Conservation (phyloP, 2,329 filamentous ascomycete species). For the Colletotrichum plurivorum region DNA sequence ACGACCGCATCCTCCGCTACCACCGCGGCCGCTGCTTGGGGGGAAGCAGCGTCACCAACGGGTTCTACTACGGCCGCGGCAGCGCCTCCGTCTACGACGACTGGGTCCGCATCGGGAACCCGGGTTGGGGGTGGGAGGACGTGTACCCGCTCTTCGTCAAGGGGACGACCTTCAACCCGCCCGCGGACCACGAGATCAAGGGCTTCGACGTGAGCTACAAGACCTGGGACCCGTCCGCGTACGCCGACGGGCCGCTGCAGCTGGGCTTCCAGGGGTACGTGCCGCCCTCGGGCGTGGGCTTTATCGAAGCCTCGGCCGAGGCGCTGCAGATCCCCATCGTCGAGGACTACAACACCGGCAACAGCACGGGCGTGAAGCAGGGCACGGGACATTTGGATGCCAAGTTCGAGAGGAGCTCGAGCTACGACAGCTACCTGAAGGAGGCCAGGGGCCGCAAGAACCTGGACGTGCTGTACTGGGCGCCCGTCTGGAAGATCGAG, state of each 20-base stretch:
- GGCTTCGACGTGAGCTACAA: slow-evolving; percentile 46
- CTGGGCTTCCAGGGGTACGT: slow-evolving; percentile 47
- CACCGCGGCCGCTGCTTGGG: slow-evolving; percentile 49
- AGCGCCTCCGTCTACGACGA: slow-evolving; percentile 49
- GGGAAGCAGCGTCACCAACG: slow-evolving; percentile 50
- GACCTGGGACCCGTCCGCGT: slow-evolving; percentile 45
- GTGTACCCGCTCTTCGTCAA: slow-evolving; percentile 45
- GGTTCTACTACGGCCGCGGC: slow-evolving; percentile 50
- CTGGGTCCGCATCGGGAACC: slow-evolving; percentile 50
- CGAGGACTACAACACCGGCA: slow-evolving; percentile 46
- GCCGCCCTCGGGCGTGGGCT: slow-evolving; percentile 47
- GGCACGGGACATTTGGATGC: slow-evolving; percentile 45
- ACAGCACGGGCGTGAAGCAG: slow-evolving; percentile 47
- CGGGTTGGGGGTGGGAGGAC: slow-evolving; percentile 50
- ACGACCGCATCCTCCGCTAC: slow-evolving; percentile 50
- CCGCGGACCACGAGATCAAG: slow-evolving; percentile 38
- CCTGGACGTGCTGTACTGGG: slow-evolving; percentile 45
- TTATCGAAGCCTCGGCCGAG: slow-evolving; percentile 44
- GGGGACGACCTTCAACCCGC: slow-evolving; percentile 46
- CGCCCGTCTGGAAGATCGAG: slow-evolving; percentile 43
- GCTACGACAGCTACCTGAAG: slow-evolving; percentile 45
- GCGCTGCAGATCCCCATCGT: slow-evolving; percentile 44
- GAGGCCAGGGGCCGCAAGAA: slow-evolving; percentile 42
- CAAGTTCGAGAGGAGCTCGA: slow-evolving; percentile 44
- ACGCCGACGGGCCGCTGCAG: slow-evolving; percentile 45